These are phyloP conservation scores for Physaria fendleri DNA, from an alignment of 345 rosid species.

Conservation along the genomic window DNA sequence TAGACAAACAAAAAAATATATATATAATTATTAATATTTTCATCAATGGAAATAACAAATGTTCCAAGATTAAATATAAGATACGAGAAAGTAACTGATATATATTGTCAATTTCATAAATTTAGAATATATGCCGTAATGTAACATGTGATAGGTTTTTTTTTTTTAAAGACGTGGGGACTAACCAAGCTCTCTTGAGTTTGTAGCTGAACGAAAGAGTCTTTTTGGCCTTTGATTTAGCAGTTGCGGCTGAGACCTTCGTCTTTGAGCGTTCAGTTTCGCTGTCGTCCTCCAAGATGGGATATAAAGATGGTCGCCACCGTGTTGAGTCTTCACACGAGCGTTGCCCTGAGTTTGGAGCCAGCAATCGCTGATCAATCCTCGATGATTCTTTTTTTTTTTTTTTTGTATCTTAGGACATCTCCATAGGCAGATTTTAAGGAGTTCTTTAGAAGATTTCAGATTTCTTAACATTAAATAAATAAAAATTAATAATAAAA, in stretches of 20 bases:
- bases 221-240: conserved; percentile 4
- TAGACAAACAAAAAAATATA: not conserved
- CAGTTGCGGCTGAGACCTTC: not conserved
- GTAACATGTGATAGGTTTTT: not conserved
- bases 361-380: not conserved
- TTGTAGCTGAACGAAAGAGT: not conserved
- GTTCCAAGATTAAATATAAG: not conserved
- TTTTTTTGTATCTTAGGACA: too few species aligned
- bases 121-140: not conserved
- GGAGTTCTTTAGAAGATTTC: too few species aligned
- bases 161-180: not conserved
- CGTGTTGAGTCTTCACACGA: not conserved
- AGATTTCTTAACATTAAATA: too few species aligned
- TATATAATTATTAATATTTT: not conserved
- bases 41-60: not conserved
- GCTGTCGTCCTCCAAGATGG: conserved; percentile 5
- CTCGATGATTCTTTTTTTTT: not conserved
- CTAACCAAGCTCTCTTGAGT: conserved; percentile 18
- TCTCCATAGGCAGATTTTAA: too few species aligned
- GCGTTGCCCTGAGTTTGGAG: not conserved
- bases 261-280: not conserved
- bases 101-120: not conserved
- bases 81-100: too few species aligned
- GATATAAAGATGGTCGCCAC: conserved; percentile 27
- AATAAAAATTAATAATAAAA: too few species aligned